Conservation (phyloP, 805 yeast species). For the Candida piceae region DNA sequence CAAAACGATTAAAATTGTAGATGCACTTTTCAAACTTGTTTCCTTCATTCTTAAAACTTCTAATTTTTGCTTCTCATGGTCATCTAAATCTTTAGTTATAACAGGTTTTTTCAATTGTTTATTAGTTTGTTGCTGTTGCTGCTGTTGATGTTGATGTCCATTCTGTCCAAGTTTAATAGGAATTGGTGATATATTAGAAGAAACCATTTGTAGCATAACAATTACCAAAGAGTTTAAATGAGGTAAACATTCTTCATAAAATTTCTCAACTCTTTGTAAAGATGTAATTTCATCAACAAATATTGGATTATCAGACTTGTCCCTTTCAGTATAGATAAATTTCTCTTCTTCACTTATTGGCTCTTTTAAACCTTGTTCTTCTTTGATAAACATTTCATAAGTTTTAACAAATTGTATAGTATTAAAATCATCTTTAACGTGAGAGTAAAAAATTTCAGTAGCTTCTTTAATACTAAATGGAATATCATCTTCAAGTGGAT, state of each 20-base stretch:
- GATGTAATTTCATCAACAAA: constrained; percentile 34
- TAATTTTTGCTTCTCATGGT: constrained; percentile 34
- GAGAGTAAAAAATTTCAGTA: constrained; percentile 54
- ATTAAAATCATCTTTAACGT: constrained; percentile 63
- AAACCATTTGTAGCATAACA: constrained; percentile 61
- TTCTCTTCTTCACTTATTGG: too few species aligned
- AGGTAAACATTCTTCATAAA: constrained; percentile 50
- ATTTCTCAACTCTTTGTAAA: constrained; percentile 52
- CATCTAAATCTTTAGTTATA: constrained; percentile 12
- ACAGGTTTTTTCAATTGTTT: constrained; percentile 18
- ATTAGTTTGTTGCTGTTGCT: constrained; percentile 14
- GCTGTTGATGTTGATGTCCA: constrained; percentile 13
- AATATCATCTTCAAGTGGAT: constrained; percentile 32
- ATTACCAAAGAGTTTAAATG: constrained; percentile 58
- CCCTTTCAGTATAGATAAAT: constrained; percentile 23
- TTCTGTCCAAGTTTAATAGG: constrained; percentile 20
- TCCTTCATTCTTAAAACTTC: constrained; percentile 62
- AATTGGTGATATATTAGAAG: constrained; percentile 36
- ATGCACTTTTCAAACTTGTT: constrained; percentile 51
- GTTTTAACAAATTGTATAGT: constrained; percentile 68
- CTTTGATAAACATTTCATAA: constrained; percentile 62
- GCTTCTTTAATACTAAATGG: constrained; percentile 84
- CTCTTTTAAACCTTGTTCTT: constrained; percentile 46
- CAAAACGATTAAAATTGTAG: constrained; percentile 48
- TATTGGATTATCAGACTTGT: constrained; percentile 31